phyloP scores from a whole-genome alignment of 495 filamentous ascomycete genomes.

The Neurospora sp. region DNA sequence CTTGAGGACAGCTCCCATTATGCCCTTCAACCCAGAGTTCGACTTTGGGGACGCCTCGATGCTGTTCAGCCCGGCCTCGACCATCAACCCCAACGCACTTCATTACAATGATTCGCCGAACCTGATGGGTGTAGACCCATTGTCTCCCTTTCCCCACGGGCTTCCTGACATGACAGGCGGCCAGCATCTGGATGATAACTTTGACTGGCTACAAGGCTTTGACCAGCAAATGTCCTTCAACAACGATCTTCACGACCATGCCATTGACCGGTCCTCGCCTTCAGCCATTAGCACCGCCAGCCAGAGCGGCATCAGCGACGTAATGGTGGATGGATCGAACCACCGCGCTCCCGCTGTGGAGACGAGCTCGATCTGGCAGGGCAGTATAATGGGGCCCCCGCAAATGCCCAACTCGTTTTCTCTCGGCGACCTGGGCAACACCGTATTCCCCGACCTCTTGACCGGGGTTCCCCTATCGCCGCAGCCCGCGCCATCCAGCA shows the following conservation, averaged over 20 bases:
- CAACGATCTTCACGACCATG: constrained; percentile 56
- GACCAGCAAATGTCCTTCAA: constrained; percentile 66
- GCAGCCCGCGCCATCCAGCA: constrained; percentile 42
- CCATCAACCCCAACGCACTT: constrained; percentile 92
- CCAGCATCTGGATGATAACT: constrained; percentile 62
- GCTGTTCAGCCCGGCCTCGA: constrained; percentile 56
- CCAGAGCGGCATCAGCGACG: constrained; percentile 84
- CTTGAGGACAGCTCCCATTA: constrained; percentile 70
- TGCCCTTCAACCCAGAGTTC: constrained; percentile 60
- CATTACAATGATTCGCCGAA: constrained; percentile 83
- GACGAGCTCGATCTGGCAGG: constrained; percentile 55
- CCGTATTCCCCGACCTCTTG: constrained; percentile 50
- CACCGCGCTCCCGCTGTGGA: constrained; percentile 36
- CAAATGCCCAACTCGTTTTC: constrained; percentile 53
- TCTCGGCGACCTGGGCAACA: constrained; percentile 42
- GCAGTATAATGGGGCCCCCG: constrained; percentile 50
- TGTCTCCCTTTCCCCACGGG: constrained; percentile 62
- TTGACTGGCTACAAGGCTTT: constrained; percentile 81
- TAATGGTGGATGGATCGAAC: constrained; percentile 79
- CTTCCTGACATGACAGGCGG: constrained; percentile 46
- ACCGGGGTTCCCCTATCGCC: constrained; percentile 53
- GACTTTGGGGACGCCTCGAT: constrained; percentile 56
- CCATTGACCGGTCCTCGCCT: constrained; percentile 85
- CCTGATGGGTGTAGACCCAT: constrained; percentile 57
- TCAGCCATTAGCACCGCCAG: constrained; percentile 90